A percentile compares a stretch with the other conserved stretches of the same genome.
Conservation (phyloP, 1,284 basidiomycete species). For the Trichosporon inkin region DNA sequence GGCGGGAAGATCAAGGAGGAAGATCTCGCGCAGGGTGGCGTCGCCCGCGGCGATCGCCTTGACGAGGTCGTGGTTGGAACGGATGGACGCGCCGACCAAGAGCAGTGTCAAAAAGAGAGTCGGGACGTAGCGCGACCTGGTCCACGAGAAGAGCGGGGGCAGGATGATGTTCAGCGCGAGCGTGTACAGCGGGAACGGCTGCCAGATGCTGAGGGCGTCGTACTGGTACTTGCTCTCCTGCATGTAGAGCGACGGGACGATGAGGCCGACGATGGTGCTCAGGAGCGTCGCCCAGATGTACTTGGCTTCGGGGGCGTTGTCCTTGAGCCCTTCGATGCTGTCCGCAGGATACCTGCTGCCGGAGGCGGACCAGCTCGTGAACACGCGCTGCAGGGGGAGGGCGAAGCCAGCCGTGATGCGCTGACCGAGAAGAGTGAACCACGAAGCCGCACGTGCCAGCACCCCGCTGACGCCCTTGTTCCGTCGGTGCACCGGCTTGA, state of each 20-base stretch:
- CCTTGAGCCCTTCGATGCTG: constrained; percentile 5
- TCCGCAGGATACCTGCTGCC: background rate
- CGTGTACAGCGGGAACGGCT: constrained; percentile 21
- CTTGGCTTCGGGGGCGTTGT: constrained; percentile 10
- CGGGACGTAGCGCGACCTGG: background rate
- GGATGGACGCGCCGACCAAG: background rate
- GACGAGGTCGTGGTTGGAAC: constrained; percentile 13
- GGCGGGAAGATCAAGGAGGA: constrained; percentile 5
- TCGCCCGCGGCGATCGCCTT: background rate
- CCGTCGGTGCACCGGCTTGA: constrained; percentile 10
- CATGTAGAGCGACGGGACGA: constrained; percentile 8
- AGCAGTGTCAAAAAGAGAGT: constrained; percentile 9
- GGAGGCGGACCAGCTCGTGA: constrained; percentile 3
- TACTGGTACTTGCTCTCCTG: background rate
- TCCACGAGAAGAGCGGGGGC: constrained; percentile 4
- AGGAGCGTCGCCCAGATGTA: constrained; percentile 15
- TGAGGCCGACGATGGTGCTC: background rate
- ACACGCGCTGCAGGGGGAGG: constrained; percentile 10
- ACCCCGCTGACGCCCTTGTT: background rate
- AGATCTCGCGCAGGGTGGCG: constrained; percentile 9
- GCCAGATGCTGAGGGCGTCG: constrained; percentile 17
- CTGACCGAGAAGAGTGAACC: constrained; percentile 18
- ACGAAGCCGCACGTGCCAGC: constrained; percentile 8
- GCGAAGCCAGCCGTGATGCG: constrained; percentile 14
- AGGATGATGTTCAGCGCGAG: constrained; percentile 13